Percentiles rank a stretch among this genome's conserved stretches.
These are phyloP conservation scores for Sphaerulina populicola DNA, from an alignment of 2,329 filamentous ascomycete genomes.

Conservation along the genomic window DNA sequence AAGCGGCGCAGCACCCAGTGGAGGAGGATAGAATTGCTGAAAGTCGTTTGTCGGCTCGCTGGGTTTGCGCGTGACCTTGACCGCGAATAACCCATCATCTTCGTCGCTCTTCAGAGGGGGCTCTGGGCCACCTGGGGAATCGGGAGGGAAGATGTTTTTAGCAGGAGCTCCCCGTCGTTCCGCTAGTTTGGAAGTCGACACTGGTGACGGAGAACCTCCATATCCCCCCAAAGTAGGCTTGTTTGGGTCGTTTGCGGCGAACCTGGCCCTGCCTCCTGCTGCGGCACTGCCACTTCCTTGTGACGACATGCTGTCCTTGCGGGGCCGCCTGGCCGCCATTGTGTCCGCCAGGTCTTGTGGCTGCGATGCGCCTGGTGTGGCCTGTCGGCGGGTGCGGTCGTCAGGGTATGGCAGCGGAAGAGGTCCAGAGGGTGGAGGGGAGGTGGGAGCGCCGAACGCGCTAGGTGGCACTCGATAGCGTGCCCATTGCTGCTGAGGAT, in stretches of 20 bases:
- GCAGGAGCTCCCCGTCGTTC: constrained; percentile 75
- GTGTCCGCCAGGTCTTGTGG: constrained; percentile 24
- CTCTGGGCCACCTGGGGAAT: constrained; percentile 65
- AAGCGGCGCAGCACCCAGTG: constrained; percentile 28
- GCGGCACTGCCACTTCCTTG: constrained; percentile 24
- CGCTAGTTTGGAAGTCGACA: constrained; percentile 49
- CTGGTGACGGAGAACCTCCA: constrained; percentile 32
- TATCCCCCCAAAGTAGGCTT: constrained; percentile 42
- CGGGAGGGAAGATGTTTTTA: constrained; percentile 66
- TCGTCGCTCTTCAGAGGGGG: constrained; percentile 62
- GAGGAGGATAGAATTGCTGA: constrained; percentile 54
- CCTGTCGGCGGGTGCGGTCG: constrained; percentile 20
- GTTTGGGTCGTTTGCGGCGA: constrained; percentile 44
- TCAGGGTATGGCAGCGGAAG: constrained; percentile 28
- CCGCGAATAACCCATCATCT: constrained; percentile 63
- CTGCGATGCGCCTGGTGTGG: constrained; percentile 18
- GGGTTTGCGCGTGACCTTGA: constrained; percentile 20
- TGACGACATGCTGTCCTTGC: constrained; percentile 29
- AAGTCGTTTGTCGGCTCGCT: constrained; percentile 21
- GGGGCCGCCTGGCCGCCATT: constrained; percentile 22
- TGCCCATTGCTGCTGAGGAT: constrained; percentile 31
- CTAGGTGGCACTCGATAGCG: constrained; percentile 29
- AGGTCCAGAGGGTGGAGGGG: constrained; percentile 28
- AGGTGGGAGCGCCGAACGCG: constrained; percentile 28
- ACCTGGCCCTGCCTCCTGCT: constrained; percentile 33